These are phyloP conservation scores for Brassica cretica DNA, from an alignment of 345 rosid genomes.

Conservation along the genomic window DNA sequence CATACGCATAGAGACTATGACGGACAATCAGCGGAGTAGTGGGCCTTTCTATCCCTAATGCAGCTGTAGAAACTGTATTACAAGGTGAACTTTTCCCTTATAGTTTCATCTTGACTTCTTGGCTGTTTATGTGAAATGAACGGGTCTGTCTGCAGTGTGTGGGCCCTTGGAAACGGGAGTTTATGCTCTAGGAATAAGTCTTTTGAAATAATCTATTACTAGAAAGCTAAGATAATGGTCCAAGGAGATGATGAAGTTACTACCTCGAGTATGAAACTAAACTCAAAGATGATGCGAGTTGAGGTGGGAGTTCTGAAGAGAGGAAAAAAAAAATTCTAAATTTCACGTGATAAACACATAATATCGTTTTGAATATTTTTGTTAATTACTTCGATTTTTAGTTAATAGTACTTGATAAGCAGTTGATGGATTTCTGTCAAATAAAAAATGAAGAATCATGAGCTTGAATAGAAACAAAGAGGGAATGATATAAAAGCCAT, in stretches of 20 bases:
- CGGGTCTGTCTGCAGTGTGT: background rate
- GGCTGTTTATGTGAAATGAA: no score
- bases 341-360: background rate
- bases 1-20: slow-evolving; percentile 79
- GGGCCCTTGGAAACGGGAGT: background rate
- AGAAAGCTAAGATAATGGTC: no score
- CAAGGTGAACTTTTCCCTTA: slow-evolving; percentile 56
- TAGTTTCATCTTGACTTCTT: background rate
- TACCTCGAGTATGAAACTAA: background rate
- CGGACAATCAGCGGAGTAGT: slow-evolving; percentile 78
- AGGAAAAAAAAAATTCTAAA: no score
- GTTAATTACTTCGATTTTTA: background rate
- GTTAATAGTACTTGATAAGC: background rate
- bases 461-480: background rate
- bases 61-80: slow-evolving; percentile 83
- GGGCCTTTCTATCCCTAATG: slow-evolving; percentile 87
- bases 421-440: background rate
- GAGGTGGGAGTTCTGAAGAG: background rate
- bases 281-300: background rate
- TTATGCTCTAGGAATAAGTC: no score
- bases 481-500: background rate
- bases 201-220: no score
- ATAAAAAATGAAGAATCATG: no score
- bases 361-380: background rate
- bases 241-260: background rate